Conservation (phyloP, 306 rosid genomes). For the Pachyrhizus erosus region DNA sequence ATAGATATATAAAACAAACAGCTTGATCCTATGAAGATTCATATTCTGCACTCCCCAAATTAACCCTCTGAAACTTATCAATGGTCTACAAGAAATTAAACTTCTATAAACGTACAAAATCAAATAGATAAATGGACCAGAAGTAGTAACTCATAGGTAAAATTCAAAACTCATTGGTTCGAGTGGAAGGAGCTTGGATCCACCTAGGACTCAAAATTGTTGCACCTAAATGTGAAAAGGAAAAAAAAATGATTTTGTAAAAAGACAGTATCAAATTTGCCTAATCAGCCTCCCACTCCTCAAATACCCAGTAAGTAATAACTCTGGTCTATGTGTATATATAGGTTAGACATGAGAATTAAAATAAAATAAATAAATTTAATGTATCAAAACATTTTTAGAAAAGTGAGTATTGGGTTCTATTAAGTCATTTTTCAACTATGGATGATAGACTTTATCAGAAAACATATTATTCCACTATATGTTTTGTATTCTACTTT, state of each 20-base stretch:
- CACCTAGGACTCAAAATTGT: not conserved
- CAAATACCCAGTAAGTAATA: not conserved
- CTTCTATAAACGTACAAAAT: not conserved
- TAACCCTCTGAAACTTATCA: not conserved
- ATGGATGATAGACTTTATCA: not conserved
- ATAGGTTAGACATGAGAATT: not conserved
- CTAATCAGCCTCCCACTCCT: not conserved
- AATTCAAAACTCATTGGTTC: not conserved
- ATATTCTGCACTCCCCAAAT: not conserved
- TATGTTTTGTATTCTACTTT: not conserved
- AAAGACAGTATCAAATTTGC: not conserved
- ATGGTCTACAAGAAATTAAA: not conserved
- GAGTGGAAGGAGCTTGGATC: not conserved
- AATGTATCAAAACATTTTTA: not conserved
- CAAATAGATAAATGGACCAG: not conserved
- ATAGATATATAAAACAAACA: conserved; percentile 1
- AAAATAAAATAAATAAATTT: not conserved
- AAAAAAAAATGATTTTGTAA: not conserved
- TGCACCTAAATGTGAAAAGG: not conserved
- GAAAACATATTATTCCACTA: not conserved
- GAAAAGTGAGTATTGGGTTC: not conserved
- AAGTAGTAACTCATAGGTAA: not conserved
- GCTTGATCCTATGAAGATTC: not conserved
- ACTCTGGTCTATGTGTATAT: not conserved
- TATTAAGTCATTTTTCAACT: not conserved